These are phyloP conservation scores for Debaryomyces castellii DNA, from an alignment of 805 yeast species.

Conservation along the genomic window DNA sequence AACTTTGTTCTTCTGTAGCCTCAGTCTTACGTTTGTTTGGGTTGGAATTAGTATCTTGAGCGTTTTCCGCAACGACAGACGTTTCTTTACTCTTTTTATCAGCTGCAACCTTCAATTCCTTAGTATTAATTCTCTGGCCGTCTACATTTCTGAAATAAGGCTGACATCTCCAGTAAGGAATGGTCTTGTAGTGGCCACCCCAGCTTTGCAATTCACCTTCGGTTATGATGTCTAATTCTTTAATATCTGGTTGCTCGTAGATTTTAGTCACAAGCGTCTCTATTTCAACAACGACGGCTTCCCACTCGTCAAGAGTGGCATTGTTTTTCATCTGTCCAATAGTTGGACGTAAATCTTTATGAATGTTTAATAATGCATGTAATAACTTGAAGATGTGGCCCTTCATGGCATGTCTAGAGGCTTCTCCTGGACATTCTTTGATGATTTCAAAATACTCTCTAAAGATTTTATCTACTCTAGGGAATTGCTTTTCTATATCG, in stretches of 20 bases:
- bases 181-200: constrained; percentile 79
- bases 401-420: constrained; percentile 82
- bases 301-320: constrained; percentile 42
- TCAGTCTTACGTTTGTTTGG: constrained; percentile 3
- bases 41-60: neutral
- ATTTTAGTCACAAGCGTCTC: constrained; percentile 65
- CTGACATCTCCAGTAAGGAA: constrained; percentile 96
- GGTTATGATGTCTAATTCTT: constrained; percentile 52
- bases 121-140: constrained; percentile 55
- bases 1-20: neutral
- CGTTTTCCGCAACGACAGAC: neutral
- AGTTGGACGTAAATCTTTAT: constrained; percentile 74
- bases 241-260: constrained; percentile 50
- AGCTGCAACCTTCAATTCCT: constrained; percentile 40
- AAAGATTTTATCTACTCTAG: constrained; percentile 79
- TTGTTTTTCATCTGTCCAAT: constrained; percentile 56
- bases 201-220: constrained; percentile 58
- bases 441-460: constrained; percentile 90
- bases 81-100: constrained; percentile 7
- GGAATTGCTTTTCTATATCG: constrained; percentile 65
- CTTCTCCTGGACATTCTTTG: constrained; percentile 56
- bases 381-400: constrained; percentile 87
- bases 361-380: constrained; percentile 73
- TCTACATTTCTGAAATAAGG: constrained; percentile 90
- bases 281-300: constrained; percentile 56